These are phyloP conservation scores for Epichloe coenophiala DNA, from an alignment of 2,329 filamentous ascomycete genomes.

Conservation along the genomic window DNA sequence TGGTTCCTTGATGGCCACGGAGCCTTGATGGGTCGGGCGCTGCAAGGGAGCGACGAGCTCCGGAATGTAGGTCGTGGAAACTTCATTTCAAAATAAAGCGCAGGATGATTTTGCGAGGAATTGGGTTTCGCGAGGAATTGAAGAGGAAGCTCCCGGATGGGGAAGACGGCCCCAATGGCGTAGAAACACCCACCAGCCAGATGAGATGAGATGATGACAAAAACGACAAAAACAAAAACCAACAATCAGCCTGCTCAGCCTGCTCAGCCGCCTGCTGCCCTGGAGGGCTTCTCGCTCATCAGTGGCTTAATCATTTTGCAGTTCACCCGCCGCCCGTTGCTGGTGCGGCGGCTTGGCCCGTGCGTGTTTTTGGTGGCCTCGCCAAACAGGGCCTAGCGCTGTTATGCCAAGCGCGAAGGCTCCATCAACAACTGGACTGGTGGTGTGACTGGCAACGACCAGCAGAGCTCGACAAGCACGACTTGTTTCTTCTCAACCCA, in stretches of 20 bases:
- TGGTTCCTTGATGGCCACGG: background rate
- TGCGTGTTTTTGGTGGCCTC: constrained; percentile 27
- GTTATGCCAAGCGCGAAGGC: constrained; percentile 31
- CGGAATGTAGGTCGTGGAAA: constrained; percentile 22
- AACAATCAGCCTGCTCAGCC: no score
- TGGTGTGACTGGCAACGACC: constrained; percentile 7
- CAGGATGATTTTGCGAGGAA: constrained; percentile 11
- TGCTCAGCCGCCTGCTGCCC: no score
- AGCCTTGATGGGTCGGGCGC: background rate
- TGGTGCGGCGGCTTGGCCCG: constrained; percentile 24
- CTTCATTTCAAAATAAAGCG: constrained; percentile 21
- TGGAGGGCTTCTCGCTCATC: background rate
- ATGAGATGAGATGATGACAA: background rate
- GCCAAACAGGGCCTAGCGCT: constrained; percentile 27
- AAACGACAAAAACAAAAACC: no score
- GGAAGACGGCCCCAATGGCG: background rate
- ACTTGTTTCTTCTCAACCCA: constrained; percentile 5
- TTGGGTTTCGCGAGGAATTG: constrained; percentile 11
- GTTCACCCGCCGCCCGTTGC: constrained; percentile 20
- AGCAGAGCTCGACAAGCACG: constrained; percentile 3
- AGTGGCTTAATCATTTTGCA: no score
- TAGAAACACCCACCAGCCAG: background rate
- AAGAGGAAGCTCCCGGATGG: constrained; percentile 1
- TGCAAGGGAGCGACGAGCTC: constrained; percentile 7
- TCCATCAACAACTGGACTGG: constrained; percentile 16